Percentiles rank a stretch among this genome's conserved stretches.
Conservation (phyloP, 2,329 filamentous ascomycete genomes). For the Hymenoscyphus repandus region DNA sequence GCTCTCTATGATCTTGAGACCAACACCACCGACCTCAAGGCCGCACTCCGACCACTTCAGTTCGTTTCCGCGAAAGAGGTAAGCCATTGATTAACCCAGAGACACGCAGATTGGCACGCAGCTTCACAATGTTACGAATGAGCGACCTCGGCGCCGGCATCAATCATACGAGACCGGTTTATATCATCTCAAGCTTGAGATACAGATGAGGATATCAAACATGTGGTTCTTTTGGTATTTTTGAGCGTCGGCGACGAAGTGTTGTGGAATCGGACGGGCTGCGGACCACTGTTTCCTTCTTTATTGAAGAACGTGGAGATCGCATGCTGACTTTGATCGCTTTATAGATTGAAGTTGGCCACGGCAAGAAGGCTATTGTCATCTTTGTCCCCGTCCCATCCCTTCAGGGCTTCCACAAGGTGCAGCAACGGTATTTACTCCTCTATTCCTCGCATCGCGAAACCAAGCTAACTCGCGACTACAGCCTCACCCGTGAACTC, state of each 20-base stretch:
- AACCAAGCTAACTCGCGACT: slow-evolving; percentile 4
- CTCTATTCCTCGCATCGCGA: background rate
- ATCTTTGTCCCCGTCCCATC: slow-evolving; percentile 99
- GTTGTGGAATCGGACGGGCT: slow-evolving; percentile 66
- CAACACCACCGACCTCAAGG: slow-evolving; percentile 98
- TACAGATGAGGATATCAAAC: slow-evolving; percentile 17
- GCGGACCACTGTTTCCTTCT: slow-evolving; percentile 53
- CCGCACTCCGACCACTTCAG: slow-evolving; percentile 93
- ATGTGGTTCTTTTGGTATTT: slow-evolving; percentile 14
- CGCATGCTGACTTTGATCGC: slow-evolving; percentile 66
- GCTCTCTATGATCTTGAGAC: slow-evolving; percentile 99
- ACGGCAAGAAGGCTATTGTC: slow-evolving; percentile 99
- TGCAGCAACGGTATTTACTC: slow-evolving; percentile 91
- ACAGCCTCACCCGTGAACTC: slow-evolving; percentile 96
- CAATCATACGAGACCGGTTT: slow-evolving; percentile 17
- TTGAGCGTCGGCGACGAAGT: slow-evolving; percentile 25
- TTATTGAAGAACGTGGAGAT: slow-evolving; percentile 59
- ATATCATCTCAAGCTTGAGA: slow-evolving; percentile 24
- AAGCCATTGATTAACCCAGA: slow-evolving; percentile 47
- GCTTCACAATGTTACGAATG: slow-evolving; percentile 13
- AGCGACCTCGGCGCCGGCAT: slow-evolving; percentile 23
- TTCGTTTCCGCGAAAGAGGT: slow-evolving; percentile 99
- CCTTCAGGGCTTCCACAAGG: slow-evolving; percentile 97
- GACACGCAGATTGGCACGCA: slow-evolving; percentile 14
- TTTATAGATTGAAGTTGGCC: slow-evolving; percentile 97